These are phyloP conservation scores for Calonectria crousiana DNA, from an alignment of 2,329 filamentous ascomycete genomes.

Conservation along the genomic window DNA sequence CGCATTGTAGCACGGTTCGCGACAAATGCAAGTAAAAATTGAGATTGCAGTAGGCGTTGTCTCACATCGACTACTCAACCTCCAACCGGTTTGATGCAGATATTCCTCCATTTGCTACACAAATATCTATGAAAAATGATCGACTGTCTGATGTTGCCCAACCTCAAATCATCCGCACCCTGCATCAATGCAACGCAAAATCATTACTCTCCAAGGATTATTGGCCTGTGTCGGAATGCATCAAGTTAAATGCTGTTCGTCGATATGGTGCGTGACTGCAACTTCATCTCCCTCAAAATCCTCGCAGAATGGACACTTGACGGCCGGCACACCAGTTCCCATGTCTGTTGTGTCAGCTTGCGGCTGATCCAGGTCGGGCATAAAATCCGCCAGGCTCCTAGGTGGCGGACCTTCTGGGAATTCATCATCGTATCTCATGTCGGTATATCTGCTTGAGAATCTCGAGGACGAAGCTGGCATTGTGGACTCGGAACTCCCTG, in stretches of 20 bases:
- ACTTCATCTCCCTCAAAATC: constrained; percentile 76
- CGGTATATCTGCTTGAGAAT: constrained; percentile 49
- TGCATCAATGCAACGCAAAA: background rate
- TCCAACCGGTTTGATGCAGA: background rate
- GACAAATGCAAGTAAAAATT: background rate
- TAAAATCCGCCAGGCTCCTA: constrained; percentile 60
- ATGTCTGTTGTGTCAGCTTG: background rate
- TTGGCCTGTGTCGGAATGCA: background rate
- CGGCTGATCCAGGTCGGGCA: constrained; percentile 53
- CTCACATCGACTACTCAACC: background rate
- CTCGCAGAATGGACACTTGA: constrained; percentile 74
- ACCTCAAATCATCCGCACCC: background rate
- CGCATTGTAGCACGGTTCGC: background rate
- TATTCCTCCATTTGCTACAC: background rate
- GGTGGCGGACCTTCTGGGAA: constrained; percentile 54
- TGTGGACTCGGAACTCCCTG: background rate
- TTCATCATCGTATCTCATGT: constrained; percentile 51
- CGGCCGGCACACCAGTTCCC: constrained; percentile 27
- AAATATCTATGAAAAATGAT: background rate
- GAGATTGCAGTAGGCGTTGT: background rate
- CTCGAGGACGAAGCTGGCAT: constrained; percentile 32
- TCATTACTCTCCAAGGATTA: background rate
- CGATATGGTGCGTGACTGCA: constrained; percentile 77
- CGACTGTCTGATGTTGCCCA: background rate
- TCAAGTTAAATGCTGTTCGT: constrained; percentile 48